Percentiles rank a stretch among this genome's conserved stretches.
phyloP scores from a whole-genome alignment of 345 rosid genomes.

The Pistacia integerrima region DNA sequence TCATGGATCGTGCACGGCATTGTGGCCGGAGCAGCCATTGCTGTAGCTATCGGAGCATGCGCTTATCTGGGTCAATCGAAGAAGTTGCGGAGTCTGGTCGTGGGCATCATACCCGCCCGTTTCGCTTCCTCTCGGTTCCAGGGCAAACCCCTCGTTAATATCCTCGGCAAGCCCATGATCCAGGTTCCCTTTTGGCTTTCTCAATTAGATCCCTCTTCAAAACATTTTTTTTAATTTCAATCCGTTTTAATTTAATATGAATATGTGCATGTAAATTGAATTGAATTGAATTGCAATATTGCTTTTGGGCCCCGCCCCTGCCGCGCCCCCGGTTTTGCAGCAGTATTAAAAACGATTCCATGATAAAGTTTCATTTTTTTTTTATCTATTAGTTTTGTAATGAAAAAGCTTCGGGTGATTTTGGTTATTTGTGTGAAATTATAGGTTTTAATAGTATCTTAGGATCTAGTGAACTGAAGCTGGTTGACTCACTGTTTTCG shows the following conservation, averaged over 20 bases:
- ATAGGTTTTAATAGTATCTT: not conserved
- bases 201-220: not conserved
- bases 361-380: not conserved
- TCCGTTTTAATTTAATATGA: no score
- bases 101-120: slow-evolving; percentile 96
- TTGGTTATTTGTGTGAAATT: not conserved
- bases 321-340: no score
- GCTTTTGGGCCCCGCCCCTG: no score
- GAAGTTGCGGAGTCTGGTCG: slow-evolving; percentile 75
- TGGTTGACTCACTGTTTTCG: slow-evolving; percentile 17
- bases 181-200: slow-evolving; percentile 51
- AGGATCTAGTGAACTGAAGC: not conserved
- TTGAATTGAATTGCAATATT: no score
- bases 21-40: slow-evolving; percentile 72
- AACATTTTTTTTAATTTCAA: no score
- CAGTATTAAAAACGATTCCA: no score
- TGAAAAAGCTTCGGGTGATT: not conserved
- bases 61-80: slow-evolving; percentile 58
- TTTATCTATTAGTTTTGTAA: no score
- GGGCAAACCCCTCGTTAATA: slow-evolving; percentile 86
- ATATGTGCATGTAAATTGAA: no score
- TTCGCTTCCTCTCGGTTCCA: slow-evolving; percentile 87
- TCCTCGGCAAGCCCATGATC: slow-evolving; percentile 98
- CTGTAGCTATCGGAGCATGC: slow-evolving; percentile 61
- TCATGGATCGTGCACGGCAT: slow-evolving; percentile 72